Evolutionary conservation across 495 filamentous ascomycete genomes (phyloP).

Genomic region (Echria macrotheca): DNA sequence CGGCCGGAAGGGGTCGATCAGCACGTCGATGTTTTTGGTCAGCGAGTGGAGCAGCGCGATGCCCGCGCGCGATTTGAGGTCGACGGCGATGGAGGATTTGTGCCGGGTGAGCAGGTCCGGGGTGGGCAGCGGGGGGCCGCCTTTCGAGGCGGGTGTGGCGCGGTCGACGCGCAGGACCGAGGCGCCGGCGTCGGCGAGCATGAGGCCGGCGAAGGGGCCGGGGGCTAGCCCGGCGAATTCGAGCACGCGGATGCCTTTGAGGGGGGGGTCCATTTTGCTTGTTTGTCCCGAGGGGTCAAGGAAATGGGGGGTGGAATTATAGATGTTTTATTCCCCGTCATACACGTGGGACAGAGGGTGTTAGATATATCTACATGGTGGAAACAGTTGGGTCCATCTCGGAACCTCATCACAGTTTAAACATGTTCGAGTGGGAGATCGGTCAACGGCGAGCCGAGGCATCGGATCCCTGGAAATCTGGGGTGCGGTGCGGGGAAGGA

Average conservation of each 20-base stretch:
- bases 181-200: constrained; percentile 85
- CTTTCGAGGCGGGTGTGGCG: constrained; percentile 15
- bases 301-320: neutral
- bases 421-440: no score
- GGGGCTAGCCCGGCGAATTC: constrained; percentile 3
- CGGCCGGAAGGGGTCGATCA: constrained; percentile 91
- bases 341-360: no score
- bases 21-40: constrained; percentile 58
- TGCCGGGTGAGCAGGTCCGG: constrained; percentile 68
- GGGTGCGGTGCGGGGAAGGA: no score
- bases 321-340: no score
- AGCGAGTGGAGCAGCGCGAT: constrained; percentile 61
- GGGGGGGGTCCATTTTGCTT: constrained; percentile 53
- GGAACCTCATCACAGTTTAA: no score
- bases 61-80: constrained; percentile 64
- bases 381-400: no score
- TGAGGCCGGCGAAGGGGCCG: constrained; percentile 85
- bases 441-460: no score
- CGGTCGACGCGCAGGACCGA: constrained; percentile 85
- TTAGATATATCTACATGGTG: no score
- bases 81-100: constrained; percentile 71
- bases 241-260: constrained; percentile 54
- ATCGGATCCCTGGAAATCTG: no score
- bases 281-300: neutral
- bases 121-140: constrained; percentile 37